Evolutionary conservation across 306 rosid genomes (phyloP).

Genomic region (Inga oerstediana): DNA sequence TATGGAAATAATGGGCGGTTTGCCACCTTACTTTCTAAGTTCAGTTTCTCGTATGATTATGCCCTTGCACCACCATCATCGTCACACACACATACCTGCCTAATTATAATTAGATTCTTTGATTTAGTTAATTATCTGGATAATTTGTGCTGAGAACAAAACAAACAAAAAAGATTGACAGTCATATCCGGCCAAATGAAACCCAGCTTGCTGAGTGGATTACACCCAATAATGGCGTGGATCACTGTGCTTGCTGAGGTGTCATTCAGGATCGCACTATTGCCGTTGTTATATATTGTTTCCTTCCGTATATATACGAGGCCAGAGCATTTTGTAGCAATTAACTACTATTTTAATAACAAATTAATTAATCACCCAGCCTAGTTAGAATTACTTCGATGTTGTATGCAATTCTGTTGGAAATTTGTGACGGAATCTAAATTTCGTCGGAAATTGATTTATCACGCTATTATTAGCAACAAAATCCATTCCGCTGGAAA

Average conservation of each 20-base stretch:
- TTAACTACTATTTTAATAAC: background rate
- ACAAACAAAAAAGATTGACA: background rate
- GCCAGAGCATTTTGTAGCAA: background rate
- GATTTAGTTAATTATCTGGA: background rate
- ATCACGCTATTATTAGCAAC: no score
- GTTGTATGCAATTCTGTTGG: no score
- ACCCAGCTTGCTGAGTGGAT: background rate
- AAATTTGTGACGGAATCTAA: no score
- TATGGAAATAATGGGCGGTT: no score
- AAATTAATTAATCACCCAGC: background rate
- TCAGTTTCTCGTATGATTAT: no score
- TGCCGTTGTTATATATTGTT: background rate
- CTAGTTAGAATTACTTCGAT: background rate
- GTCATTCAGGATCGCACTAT: background rate
- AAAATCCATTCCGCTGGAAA: no score
- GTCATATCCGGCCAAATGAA: background rate
- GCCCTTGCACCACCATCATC: no score
- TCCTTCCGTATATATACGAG: background rate
- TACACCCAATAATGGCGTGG: background rate
- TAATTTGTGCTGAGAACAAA: background rate
- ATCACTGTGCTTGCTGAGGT: background rate
- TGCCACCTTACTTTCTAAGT: no score
- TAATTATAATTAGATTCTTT: no score
- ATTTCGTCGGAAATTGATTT: no score
- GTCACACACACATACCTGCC: no score